Evolutionary conservation across 768 basidiomycete species (phyloP), one percentile per base, ranked within the genome.

Genomic region (Hygrocybe coccinea): DNA sequence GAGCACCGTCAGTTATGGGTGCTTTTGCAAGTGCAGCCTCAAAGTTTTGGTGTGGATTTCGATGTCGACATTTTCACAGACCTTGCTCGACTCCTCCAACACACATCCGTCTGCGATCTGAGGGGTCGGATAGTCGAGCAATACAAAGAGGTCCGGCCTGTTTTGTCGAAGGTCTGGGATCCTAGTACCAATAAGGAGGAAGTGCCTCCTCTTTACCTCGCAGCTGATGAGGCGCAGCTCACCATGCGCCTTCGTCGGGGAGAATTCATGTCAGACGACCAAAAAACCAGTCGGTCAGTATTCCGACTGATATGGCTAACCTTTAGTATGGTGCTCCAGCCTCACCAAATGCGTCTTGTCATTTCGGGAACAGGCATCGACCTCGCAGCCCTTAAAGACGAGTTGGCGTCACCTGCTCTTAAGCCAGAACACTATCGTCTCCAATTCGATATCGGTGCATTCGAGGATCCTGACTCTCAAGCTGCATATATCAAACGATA

Each of bases 401-500:
- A 22, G 3, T 35, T 36, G 33, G 46, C 8, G n/a, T 55, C 47
- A 7, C 19, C 44, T 19, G 25, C 34, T 46, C 46, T 55, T 3
- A 49, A 49, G 54, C 29, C 10, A 12, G 25, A 33, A 22, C 46
- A 9, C 25, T 55, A 55, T 55, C 3, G 14, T 6, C 14, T 55
- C 45, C 36, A 36, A 25, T 21, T 10, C 21, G 54, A 55, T 33
- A 49, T 55, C 54, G 47, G 54, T 19, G 54, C 45, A 8, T 55
- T 55, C 46, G 47, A 55, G 45, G 36, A 55, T 9, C 47, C 33
- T 34, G 35, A 33, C 11, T 35, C 45, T 22, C 54, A 55, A 33
- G 54, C 54, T 12, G 37, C 34, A 55, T 55, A 49, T 39, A 55
- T 55, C 46, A 47, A 49, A 49, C 47, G 46, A 5, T 55, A 55